Evolutionary conservation across 192 early-diverging fungal genomes (phyloP), one percentile per base, ranked within the genome.

Genomic region (Lunasporangiospora selenospora): DNA sequence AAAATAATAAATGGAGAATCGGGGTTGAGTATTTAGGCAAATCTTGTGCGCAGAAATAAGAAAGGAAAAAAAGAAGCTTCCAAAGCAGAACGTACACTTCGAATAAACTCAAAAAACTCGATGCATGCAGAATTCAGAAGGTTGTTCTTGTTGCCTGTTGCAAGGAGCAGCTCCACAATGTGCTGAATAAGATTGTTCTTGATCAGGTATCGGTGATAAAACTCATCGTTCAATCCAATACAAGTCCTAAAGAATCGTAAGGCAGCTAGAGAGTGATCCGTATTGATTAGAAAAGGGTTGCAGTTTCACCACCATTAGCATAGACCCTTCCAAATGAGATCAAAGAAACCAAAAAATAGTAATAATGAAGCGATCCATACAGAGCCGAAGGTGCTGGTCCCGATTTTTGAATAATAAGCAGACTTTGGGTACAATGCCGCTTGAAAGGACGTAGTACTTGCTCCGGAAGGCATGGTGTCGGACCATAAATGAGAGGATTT

Each of bases 101-200:
- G 80, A 52, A 98, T 88, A 75, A 86, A 91, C 23, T 90, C 90
- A 60, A 98, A 90, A 38, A 98, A 77, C 52, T 96, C 94, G 33
- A 96, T 81, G 63, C 92, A 96, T 2, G 96, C 91, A 6, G 95
- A 96, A 53, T 95, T 92, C 16, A 95, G 58, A 27, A 97, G 73
- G 57, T 97, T 97, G 50, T 95, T 88, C 33, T 80, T 81, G 47
- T 86, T 83, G 32, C 87, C 76, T 2, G 88, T 88, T 19, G 82
- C 80, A 12, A 85, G 29, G 37, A 93, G 82, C 18, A 85, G 64
- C 6, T 78, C 77, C 48, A 95, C 67, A 24, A 93, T 80, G 18
- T 87, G 80, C 31, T 85, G 86, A 39, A 95, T 79, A 23, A 93
- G 75, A 54, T 91, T 82, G 46, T 90, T 79, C 33, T 93, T 88